A percentile compares a stretch with the other conserved stretches of the same genome.
These are phyloP conservation scores for Magnusiomyces clavatus DNA, from an alignment of 1,139 yeast species.

Conservation along the genomic window DNA sequence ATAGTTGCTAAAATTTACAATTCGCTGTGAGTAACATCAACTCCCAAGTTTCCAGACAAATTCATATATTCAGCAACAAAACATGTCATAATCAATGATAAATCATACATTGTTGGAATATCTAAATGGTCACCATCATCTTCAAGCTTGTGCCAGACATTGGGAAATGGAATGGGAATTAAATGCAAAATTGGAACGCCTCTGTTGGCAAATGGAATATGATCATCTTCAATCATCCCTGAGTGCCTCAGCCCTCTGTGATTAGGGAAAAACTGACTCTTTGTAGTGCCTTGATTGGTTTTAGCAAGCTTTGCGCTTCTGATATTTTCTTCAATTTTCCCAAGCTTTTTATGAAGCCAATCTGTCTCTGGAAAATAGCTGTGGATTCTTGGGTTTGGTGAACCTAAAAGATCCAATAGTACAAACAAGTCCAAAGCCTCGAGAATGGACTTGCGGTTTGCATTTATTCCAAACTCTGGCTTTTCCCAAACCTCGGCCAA, in stretches of 20 bases:
- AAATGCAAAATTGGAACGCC: conserved; percentile 45
- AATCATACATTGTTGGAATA: conserved; percentile 29
- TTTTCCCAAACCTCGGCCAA: conserved; percentile 38
- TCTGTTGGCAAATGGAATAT: conserved; percentile 40
- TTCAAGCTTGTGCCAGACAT: conserved; percentile 42
- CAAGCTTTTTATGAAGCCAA: conserved; percentile 33
- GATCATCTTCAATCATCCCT: conserved; percentile 37
- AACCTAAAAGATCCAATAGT: conserved; percentile 45
- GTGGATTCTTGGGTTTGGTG: conserved; percentile 33
- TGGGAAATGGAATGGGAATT: conserved; percentile 45
- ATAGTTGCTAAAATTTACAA: not conserved
- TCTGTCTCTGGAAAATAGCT: conserved; percentile 41
- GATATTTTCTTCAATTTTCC: conserved; percentile 22
- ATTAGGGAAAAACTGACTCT: conserved; percentile 17
- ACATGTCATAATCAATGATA: conserved; percentile 30
- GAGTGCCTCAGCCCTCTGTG: not conserved
- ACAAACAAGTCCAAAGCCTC: conserved; percentile 38
- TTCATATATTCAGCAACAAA: conserved; percentile 32
- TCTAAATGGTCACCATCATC: conserved; percentile 34
- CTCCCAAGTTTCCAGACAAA: conserved; percentile 16
- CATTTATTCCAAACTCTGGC: conserved; percentile 11
- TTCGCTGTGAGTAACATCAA: conserved; percentile 1
- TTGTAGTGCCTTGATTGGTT: conserved; percentile 9
- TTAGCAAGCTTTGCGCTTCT: conserved; percentile 7
- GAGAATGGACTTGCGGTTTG: conserved; percentile 19